Percentiles rank a stretch among this genome's conserved stretches.
phyloP scores from a whole-genome alignment of 345 rosid species.

The Camelina hispida region DNA sequence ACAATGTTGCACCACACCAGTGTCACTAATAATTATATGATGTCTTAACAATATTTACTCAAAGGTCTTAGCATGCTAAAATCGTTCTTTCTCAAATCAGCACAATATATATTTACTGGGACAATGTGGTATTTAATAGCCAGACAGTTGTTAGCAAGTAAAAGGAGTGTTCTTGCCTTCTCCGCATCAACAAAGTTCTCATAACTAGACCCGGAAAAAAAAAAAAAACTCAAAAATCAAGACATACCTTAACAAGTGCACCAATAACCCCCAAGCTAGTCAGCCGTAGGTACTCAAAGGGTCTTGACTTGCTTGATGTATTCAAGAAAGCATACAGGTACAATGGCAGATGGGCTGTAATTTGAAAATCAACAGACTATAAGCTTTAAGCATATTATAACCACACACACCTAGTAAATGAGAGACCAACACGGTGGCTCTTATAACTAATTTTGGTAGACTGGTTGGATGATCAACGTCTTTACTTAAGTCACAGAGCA shows the following conservation, averaged over 20 bases:
- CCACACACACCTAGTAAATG: constrained; percentile 6
- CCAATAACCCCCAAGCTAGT: constrained; percentile 69
- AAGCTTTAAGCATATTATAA: constrained; percentile 9
- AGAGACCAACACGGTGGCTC: constrained; percentile 20
- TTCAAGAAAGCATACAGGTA: constrained; percentile 59
- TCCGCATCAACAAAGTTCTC: constrained; percentile 12
- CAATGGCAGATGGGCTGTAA: constrained; percentile 55
- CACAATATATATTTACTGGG: constrained; percentile 11
- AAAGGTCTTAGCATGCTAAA: constrained; percentile 18
- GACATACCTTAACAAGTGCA: constrained; percentile 61
- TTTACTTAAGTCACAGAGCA: neutral
- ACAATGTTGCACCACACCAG: constrained; percentile 23
- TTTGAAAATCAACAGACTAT: constrained; percentile 18
- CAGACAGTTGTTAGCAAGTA: constrained; percentile 12
- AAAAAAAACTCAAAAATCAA: neutral
- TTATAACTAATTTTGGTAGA: neutral
- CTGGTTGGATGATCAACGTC: constrained; percentile 15
- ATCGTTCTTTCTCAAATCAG: constrained; percentile 30
- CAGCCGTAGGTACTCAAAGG: constrained; percentile 59
- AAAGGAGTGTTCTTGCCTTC: constrained; percentile 17
- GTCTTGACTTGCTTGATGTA: constrained; percentile 39
- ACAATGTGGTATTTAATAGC: constrained; percentile 3
- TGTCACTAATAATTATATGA: constrained; percentile 1
- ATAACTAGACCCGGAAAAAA: neutral
- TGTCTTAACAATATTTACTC: constrained; percentile 22